A percentile compares a stretch with the other conserved stretches of the same genome.
Evolutionary conservation across 2,329 filamentous ascomycete genomes (phyloP).

Genomic region (Ophiostoma ulmi): DNA sequence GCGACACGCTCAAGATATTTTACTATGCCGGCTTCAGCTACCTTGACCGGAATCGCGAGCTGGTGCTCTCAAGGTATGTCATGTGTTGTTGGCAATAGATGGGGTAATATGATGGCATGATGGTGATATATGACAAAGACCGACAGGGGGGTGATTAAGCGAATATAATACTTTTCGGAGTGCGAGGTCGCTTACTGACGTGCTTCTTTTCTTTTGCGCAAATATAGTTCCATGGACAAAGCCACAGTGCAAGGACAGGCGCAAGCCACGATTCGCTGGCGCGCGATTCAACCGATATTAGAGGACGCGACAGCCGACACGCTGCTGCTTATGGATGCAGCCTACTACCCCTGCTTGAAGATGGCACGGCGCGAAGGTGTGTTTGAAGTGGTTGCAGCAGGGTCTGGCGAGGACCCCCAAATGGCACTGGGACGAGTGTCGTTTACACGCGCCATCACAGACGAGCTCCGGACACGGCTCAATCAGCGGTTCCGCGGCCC

Average conservation of each 20-base stretch:
- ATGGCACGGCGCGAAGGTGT: constrained; percentile 50
- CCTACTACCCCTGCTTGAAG: constrained; percentile 52
- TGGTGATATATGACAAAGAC: not conserved
- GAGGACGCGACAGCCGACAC: constrained; percentile 54
- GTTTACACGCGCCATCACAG: constrained; percentile 48
- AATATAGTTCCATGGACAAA: constrained; percentile 44
- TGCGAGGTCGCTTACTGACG: not conserved
- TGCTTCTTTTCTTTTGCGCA: not conserved
- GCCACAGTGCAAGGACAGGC: constrained; percentile 37
- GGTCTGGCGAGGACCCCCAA: constrained; percentile 49
- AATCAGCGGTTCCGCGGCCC: constrained; percentile 41
- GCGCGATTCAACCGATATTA: constrained; percentile 50
- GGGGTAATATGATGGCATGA: not conserved
- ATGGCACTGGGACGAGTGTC: constrained; percentile 45
- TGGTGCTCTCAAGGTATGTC: constrained; percentile 52
- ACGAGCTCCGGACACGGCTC: constrained; percentile 47
- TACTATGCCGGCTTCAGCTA: constrained; percentile 54
- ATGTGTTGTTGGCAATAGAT: not conserved
- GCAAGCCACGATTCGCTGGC: constrained; percentile 48
- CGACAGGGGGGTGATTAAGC: constrained; percentile 3
- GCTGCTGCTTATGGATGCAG: constrained; percentile 55
- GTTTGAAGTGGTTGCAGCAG: constrained; percentile 53
- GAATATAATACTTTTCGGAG: constrained; percentile 11
- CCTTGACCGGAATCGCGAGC: constrained; percentile 51
- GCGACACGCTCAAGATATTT: constrained; percentile 54